A percentile compares a stretch with the other conserved stretches of the same genome.
Evolutionary conservation across 371 early-diverging fungal genomes (phyloP).

Genomic region (Nosema muscidifuracis): DNA sequence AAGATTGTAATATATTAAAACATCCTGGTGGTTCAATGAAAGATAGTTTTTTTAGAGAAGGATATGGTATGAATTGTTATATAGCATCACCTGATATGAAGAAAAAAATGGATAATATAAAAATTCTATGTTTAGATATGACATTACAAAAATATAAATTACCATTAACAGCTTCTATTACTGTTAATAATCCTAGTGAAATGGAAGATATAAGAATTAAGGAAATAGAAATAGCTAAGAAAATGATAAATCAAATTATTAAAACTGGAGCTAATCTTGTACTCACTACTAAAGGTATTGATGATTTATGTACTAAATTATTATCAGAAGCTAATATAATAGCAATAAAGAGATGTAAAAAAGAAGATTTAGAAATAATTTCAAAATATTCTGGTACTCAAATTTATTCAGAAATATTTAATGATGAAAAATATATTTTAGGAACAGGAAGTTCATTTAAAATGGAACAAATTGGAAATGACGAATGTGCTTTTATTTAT

Average conservation of each 20-base stretch:
- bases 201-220: constrained; percentile 90
- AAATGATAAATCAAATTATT: constrained; percentile 85
- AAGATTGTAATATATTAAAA: constrained; percentile 93
- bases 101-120: constrained; percentile 67
- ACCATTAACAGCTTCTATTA: constrained; percentile 91
- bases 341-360: constrained; percentile 87
- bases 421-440: constrained; percentile 52
- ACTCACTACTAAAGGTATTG: constrained; percentile 95
- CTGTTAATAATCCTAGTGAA: constrained; percentile 89
- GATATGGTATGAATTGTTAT: constrained; percentile 91
- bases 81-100: constrained; percentile 71
- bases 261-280: constrained; percentile 92
- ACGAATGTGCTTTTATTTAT: constrained; percentile 88
- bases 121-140: constrained; percentile 97
- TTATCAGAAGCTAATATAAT: constrained; percentile 85
- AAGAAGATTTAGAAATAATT: constrained; percentile 91
- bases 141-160: constrained; percentile 95
- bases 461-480: constrained; percentile 66
- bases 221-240: constrained; percentile 86
- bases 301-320: constrained; percentile 90
- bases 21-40: constrained; percentile 88
- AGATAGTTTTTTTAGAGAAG: constrained; percentile 81
- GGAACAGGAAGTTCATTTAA: constrained; percentile 86
- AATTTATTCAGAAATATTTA: constrained; percentile 70
- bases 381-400: constrained; percentile 92